Evolutionary conservation across 164 flowering plant genomes (phyloP), one percentile per base, ranked within the genome.

Genomic region (Aristolochia californica): DNA sequence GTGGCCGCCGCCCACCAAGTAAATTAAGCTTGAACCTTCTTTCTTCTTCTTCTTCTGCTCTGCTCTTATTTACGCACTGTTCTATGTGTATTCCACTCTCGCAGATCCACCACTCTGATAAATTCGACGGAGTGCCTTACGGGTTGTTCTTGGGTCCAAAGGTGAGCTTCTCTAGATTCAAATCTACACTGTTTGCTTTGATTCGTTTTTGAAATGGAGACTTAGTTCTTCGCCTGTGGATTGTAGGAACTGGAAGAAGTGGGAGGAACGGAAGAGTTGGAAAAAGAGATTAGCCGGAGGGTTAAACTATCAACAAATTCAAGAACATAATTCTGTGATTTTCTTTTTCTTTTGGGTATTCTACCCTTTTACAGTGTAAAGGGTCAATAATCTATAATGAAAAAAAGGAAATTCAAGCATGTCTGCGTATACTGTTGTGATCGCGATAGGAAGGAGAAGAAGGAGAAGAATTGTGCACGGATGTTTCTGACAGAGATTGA

Each of bases 1-100:
- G 95, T 91, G 11, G 98, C 98, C 53, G 83, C 95, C 0, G 96
- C 96, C 10, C 98, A 88, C 65, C 86, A 85, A 74, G 98, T 91
- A 72, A 60, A 5, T 16, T n/a, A 17, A 2, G 13, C 28, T 13
- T 1, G 38, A n/a, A n/a, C 18, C 55, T 21, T 5, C 17, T 50
- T 23, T 18, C 5, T 38, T 56, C 34, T 28, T 40, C 20, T 20
- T 22, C n/a, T n/a, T n/a, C 12, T 12, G 18, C n/a, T 43, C 23
- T 56, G n/a, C n/a, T n/a, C n/a, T n/a, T n/a, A n/a, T n/a, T n/a
- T n/a, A n/a, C n/a, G n/a, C n/a, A n/a, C n/a, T n/a, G n/a, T n/a
- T n/a, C n/a, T n/a, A n/a, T n/a, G n/a, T n/a, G n/a, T n/a, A n/a
- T n/a, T n/a, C n/a, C n/a, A n/a, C n/a, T n/a, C 58, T 63, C 13